Base-by-base conservation (phyloP, 352 stramenopile species). In the Phytophthora sp. region DNA sequence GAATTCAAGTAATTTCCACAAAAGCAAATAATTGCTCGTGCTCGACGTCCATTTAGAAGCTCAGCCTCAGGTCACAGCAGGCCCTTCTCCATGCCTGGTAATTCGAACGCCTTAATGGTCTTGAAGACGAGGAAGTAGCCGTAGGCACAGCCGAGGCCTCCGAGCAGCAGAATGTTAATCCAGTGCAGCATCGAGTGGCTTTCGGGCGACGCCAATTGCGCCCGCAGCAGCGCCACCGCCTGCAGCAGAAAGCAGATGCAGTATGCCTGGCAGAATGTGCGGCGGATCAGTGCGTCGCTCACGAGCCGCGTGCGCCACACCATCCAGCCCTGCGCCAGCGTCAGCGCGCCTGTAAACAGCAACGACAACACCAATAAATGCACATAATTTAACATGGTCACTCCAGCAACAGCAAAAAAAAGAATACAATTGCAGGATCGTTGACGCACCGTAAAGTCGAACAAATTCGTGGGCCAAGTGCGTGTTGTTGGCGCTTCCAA, bases 211-310 rank as follows among this genome's bases (percentile, higher is more conserved):
- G 84, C 64, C 12, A 93, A 53, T 61, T 95, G 87, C 41, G 87
- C 87, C 24, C 87, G 85, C 38, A 94, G 51, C 26, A 94, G 77
- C 47, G 80, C 81, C 24, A 91, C 53, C 21, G 84, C 74, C 61
- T 95, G 88, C 53, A 95, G 79, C 51, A 73, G 74, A 69, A 95
- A 95, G 76, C 86, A 95, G 51, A 93, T 89, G 73, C 84, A 93
- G 66, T 95, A 95, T 20, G 85, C 88, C 69, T 95, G 88, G 61
- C 88, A 95, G 71, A 95, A 95, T 46, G 88, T 95, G 50, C 86
- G 86, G 26, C 88, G 85, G 57, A 95, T 77, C 38, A 95, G 75
- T 55, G 84, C 85, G 59, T 94, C 88, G 63, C 86, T 93, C 66
- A 95, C 88, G 59, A 93, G 84, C 6, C 88, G 83, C 39, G 88